Evolutionary conservation across 2,329 filamentous ascomycete genomes (phyloP).

Genomic region (Trichoderma brevicompactum): DNA sequence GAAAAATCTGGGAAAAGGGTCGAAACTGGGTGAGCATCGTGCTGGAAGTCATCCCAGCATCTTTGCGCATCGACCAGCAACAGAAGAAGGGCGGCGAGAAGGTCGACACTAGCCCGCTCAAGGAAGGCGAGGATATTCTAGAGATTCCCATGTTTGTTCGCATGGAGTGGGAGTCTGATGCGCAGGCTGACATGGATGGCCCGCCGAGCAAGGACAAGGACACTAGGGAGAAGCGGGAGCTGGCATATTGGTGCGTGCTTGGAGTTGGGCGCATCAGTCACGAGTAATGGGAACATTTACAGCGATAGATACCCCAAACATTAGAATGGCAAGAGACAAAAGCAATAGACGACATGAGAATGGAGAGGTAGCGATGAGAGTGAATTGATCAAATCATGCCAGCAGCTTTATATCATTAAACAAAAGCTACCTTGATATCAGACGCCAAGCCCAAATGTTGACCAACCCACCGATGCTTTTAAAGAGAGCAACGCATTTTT

Average conservation of each 20-base stretch:
- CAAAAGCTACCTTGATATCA: slow-evolving; percentile 51
- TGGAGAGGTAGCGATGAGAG: slow-evolving; percentile 30
- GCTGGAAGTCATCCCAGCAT: slow-evolving; percentile 79
- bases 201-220: slow-evolving; percentile 59
- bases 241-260: slow-evolving; percentile 95
- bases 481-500: slow-evolving; percentile 41
- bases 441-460: slow-evolving; percentile 55
- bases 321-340: slow-evolving; percentile 28
- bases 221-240: slow-evolving; percentile 76
- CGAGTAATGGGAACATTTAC: slow-evolving; percentile 38
- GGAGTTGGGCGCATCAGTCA: slow-evolving; percentile 80
- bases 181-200: slow-evolving; percentile 65
- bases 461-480: slow-evolving; percentile 43
- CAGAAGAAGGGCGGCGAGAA: slow-evolving; percentile 41
- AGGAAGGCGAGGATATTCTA: slow-evolving; percentile 66
- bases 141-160: slow-evolving; percentile 96
- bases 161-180: slow-evolving; percentile 84
- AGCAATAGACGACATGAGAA: slow-evolving; percentile 34
- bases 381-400: slow-evolving; percentile 45
- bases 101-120: slow-evolving; percentile 53
- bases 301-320: slow-evolving; percentile 48
- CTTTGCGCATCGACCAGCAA: slow-evolving; percentile 49
- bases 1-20: slow-evolving; percentile 94
- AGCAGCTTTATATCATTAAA: slow-evolving; percentile 50
- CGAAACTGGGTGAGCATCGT: slow-evolving; percentile 95